Evolutionary conservation across 1,284 basidiomycete genomes (phyloP).

Genomic region (Papiliotrema laurentii): DNA sequence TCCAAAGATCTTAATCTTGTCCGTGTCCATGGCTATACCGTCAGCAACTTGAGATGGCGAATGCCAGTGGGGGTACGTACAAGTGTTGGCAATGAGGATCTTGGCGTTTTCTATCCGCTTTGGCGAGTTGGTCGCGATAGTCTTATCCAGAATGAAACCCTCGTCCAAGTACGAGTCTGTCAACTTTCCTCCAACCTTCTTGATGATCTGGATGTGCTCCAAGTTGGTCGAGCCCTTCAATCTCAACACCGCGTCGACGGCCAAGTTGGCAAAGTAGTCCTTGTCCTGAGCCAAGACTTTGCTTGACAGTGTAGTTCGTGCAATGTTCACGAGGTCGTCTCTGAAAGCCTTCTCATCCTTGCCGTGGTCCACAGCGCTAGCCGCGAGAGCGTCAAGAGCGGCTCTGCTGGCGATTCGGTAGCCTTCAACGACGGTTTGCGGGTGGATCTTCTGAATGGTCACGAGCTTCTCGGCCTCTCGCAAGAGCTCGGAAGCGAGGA

Average conservation of each 20-base stretch:
- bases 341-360: constrained; percentile 72
- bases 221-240: constrained; percentile 92
- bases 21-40: constrained; percentile 99
- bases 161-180: constrained; percentile 98
- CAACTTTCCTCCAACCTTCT: constrained; percentile 97
- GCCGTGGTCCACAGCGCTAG: constrained; percentile 74
- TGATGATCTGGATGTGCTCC: constrained; percentile 99
- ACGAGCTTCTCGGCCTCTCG: constrained; percentile 96
- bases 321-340: constrained; percentile 91
- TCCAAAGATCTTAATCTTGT: constrained; percentile 99
- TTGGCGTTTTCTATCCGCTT: constrained; percentile 93
- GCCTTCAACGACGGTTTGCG: constrained; percentile 99
- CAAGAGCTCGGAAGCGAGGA: constrained; percentile 85
- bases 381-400: constrained; percentile 79
- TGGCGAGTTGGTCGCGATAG: constrained; percentile 89
- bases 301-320: constrained; percentile 89
- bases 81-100: constrained; percentile 96
- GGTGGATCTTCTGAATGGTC: constrained; percentile 80
- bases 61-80: constrained; percentile 63
- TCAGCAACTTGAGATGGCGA: too few relatives aligned
- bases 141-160: constrained; percentile 98
- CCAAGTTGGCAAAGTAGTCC: constrained; percentile 96
- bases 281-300: constrained; percentile 98
- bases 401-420: constrained; percentile 87
- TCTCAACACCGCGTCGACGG: constrained; percentile 92